These are phyloP conservation scores for Inosperma sp. DNA, from an alignment of 768 basidiomycete species.

Conservation along the genomic window DNA sequence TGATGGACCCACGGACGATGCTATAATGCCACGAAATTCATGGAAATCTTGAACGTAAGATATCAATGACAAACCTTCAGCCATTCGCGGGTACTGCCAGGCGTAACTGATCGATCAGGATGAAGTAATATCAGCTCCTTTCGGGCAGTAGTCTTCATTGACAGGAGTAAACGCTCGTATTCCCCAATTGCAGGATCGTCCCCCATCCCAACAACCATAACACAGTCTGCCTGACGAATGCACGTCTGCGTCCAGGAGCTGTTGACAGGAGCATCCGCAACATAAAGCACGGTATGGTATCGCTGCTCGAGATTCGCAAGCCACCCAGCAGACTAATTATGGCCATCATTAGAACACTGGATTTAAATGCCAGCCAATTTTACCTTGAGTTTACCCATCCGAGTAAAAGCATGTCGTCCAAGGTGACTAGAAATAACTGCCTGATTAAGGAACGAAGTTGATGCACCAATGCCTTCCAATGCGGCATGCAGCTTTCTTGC, in stretches of 20 bases:
- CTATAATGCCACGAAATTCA: constrained; percentile 36
- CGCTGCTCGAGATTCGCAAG: constrained; percentile 93
- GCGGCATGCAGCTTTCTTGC: constrained; percentile 84
- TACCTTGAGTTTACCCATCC: constrained; percentile 96
- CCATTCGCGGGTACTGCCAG: constrained; percentile 95
- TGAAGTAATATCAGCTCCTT: constrained; percentile 95
- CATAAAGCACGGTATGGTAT: constrained; percentile 90
- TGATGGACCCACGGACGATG: constrained; percentile 95
- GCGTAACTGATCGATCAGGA: constrained; percentile 80
- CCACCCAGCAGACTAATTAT: constrained; percentile 58
- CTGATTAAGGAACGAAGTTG: constrained; percentile 90
- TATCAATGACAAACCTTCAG: constrained; percentile 59
- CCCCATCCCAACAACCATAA: constrained; percentile 91
- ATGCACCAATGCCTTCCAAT: constrained; percentile 89
- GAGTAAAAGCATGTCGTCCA: constrained; percentile 90
- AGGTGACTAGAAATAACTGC: constrained; percentile 88
- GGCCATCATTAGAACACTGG: not conserved
- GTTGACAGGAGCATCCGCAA: constrained; percentile 91
- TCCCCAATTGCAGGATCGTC: constrained; percentile 90
- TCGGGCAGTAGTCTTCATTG: constrained; percentile 97
- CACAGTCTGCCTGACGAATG: constrained; percentile 94
- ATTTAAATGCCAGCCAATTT: constrained; percentile 19
- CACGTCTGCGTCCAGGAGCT: constrained; percentile 99
- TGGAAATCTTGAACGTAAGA: not conserved
- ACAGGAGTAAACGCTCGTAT: constrained; percentile 87